Evolutionary conservation across 345 rosid genomes (phyloP).

Genomic region (Capsella bursapastoris): DNA sequence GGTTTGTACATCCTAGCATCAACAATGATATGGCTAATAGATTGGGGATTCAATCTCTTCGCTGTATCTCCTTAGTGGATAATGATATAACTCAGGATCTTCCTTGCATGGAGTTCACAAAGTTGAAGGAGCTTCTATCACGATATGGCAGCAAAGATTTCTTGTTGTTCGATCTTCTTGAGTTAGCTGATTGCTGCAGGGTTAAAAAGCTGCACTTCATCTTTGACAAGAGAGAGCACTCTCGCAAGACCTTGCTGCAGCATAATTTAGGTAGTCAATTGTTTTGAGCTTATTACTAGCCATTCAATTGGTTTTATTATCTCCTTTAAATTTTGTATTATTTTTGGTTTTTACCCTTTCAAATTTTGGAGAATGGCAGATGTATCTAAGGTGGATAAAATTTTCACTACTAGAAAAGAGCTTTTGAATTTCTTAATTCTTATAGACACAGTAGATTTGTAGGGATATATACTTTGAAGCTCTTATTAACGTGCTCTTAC

Average conservation of each 20-base stretch:
- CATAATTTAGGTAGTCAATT: constrained; percentile 72
- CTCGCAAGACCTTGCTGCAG: constrained; percentile 86
- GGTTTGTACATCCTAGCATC: constrained; percentile 80
- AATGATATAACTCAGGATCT: constrained; percentile 84
- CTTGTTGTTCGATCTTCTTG: constrained; percentile 90
- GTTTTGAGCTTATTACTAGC: constrained; percentile 30
- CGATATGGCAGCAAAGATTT: constrained; percentile 74
- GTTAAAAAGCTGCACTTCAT: constrained; percentile 77
- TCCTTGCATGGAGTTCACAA: constrained; percentile 88
- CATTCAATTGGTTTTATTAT: constrained; percentile 7
- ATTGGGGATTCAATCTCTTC: constrained; percentile 87
- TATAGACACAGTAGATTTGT: constrained; percentile 6
- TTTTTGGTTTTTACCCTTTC: constrained; percentile 21
- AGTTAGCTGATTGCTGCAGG: constrained; percentile 94
- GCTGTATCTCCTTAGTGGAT: constrained; percentile 78
- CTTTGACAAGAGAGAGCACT: constrained; percentile 91
- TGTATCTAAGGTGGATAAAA: constrained; percentile 18
- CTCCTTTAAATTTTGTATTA: constrained; percentile 7
- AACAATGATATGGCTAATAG: constrained; percentile 81
- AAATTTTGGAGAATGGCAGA: constrained; percentile 16
- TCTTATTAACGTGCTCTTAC: constrained; percentile 8
- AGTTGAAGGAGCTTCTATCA: constrained; percentile 78
- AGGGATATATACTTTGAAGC: constrained; percentile 17
- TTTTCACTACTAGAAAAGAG: constrained; percentile 22
- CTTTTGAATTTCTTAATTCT: constrained; percentile 7